These are phyloP conservation scores for Oryza meridionalis DNA, from an alignment of 176 grass and related monocot species.

Conservation along the genomic window DNA sequence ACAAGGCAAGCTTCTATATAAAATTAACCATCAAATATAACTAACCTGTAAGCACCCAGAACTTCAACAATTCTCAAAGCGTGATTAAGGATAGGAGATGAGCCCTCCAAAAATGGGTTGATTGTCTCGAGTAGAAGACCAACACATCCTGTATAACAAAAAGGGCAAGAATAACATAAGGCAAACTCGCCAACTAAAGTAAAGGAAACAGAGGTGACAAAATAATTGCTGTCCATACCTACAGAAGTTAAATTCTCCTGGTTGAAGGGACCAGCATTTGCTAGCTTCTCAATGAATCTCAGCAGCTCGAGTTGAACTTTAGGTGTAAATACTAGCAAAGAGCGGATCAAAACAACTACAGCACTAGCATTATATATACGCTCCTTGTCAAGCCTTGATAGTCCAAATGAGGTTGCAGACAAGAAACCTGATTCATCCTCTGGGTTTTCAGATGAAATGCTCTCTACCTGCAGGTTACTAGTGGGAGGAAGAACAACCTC, in stretches of 20 bases:
- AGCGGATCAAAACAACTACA: conserved; percentile 74
- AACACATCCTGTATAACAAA: conserved; percentile 75
- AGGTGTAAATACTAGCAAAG: conserved; percentile 86
- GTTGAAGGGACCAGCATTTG: conserved; percentile 85
- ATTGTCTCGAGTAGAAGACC: conserved; percentile 96
- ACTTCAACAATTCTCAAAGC: conserved; percentile 93
- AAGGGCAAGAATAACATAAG: conserved; percentile 48
- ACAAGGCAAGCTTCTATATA: conserved; percentile 9
- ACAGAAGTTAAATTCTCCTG: conserved; percentile 98
- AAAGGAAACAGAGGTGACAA: conserved; percentile 31
- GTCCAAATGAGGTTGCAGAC: conserved; percentile 69
- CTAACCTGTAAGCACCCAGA: conserved; percentile 93
- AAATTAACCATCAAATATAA: conserved; percentile 37
- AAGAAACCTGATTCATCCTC: conserved; percentile 69
- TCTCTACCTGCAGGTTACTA: conserved; percentile 63
- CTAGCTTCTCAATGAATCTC: conserved; percentile 89
- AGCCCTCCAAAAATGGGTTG: conserved; percentile 83
- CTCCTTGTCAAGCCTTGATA: conserved; percentile 81
- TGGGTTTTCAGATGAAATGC: conserved; percentile 50
- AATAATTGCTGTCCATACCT: conserved; percentile 59
- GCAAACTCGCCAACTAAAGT: conserved; percentile 8
- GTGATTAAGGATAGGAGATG: conserved; percentile 93
- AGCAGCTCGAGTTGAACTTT: conserved; percentile 93
- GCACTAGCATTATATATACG: conserved; percentile 93
- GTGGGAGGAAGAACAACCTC: conserved; percentile 88